Evolutionary conservation across 169 alveolate genomes (phyloP).

Genomic region (Plasmodium cynomolgi): DNA sequence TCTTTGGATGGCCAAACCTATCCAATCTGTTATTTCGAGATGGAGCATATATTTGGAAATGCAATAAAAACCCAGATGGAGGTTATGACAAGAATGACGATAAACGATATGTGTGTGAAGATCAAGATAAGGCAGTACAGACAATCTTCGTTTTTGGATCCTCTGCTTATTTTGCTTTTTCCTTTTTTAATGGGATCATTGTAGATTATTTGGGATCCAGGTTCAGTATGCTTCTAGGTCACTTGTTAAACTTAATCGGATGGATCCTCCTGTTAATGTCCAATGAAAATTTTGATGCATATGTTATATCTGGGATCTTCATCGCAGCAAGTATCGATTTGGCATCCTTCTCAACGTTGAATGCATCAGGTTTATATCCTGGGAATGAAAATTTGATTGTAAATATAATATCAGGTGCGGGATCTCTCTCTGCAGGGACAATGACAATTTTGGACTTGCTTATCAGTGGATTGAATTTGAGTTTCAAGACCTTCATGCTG

Average conservation of each 20-base stretch:
- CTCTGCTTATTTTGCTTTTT: conserved; percentile 74
- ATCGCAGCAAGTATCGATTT: conserved; percentile 78
- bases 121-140: conserved; percentile 76
- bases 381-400: conserved; percentile 76
- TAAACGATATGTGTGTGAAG: conserved; percentile 69
- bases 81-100: neutral
- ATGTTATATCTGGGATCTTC: conserved; percentile 74
- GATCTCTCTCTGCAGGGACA: conserved; percentile 73
- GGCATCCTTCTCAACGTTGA: conserved; percentile 73
- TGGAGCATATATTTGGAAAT: conserved; percentile 79
- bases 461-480: conserved; percentile 12
- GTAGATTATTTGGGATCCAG: conserved; percentile 77
- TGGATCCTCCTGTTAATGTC: conserved; percentile 72
- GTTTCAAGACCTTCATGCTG: conserved; percentile 56
- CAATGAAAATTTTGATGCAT: conserved; percentile 62
- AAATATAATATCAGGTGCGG: conserved; percentile 76
- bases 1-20: conserved; percentile 76
- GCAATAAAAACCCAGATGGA: conserved; percentile 35
- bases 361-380: conserved; percentile 78
- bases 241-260: conserved; percentile 72
- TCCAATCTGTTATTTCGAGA: conserved; percentile 75
- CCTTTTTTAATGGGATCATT: conserved; percentile 75
- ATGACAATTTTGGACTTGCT: conserved; percentile 73
- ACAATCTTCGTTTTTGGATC: conserved; percentile 56
- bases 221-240: conserved; percentile 76